phyloP scores from a whole-genome alignment of 768 basidiomycete genomes.

The Mycena floridula region DNA sequence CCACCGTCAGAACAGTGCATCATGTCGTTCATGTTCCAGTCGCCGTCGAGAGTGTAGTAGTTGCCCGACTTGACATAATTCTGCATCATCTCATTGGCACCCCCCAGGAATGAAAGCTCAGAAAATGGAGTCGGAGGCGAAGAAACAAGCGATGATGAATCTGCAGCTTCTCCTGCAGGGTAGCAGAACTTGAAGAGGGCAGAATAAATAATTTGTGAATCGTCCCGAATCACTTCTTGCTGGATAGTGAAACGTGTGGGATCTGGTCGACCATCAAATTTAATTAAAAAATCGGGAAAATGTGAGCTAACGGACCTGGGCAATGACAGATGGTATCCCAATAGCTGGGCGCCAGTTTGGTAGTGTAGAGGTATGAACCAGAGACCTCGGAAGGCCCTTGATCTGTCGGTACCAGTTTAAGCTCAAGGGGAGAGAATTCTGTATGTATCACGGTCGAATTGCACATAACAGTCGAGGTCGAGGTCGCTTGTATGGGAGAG shows the following conservation, averaged over 20 bases:
- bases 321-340: conserved; percentile 56
- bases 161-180: conserved; percentile 6
- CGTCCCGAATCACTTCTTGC: conserved; percentile 49
- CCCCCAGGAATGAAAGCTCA: neutral
- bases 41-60: conserved; percentile 1
- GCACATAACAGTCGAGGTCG: conserved; percentile 48
- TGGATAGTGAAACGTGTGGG: conserved; percentile 60
- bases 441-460: conserved; percentile 44
- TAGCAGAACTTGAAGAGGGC: conserved; percentile 56
- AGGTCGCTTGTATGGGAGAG: conserved; percentile 41
- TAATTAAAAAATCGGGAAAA: conserved; percentile 6
- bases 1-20: neutral
- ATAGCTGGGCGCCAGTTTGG: conserved; percentile 54
- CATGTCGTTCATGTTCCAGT: neutral
- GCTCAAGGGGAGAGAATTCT: conserved; percentile 36
- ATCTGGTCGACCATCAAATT: conserved; percentile 37
- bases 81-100: neutral
- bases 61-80: neutral
- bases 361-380: conserved; percentile 46
- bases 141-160: neutral
- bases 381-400: conserved; percentile 17
- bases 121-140: neutral
- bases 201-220: conserved; percentile 39
- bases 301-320: conserved; percentile 34
- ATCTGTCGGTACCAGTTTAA: conserved; percentile 14